Conservation (phyloP, 2,329 filamentous ascomycete genomes). For the Teratosphaeria pseudoeucalypti region DNA sequence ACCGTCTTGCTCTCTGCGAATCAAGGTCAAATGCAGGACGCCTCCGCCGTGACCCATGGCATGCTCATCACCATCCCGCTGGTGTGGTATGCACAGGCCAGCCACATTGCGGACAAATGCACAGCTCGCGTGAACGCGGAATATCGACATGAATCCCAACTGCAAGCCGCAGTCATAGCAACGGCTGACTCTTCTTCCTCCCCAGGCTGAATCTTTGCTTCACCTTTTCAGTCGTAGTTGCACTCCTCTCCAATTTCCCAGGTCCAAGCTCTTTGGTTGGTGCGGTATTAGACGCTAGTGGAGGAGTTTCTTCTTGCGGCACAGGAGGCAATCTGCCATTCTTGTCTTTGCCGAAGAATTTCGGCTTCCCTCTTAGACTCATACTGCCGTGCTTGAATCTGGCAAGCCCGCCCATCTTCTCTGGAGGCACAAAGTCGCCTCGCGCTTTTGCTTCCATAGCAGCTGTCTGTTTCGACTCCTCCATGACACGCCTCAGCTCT, state of each 20-base stretch:
- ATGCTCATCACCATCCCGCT: neutral
- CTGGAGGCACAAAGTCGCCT: conserved; percentile 13
- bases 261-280: neutral
- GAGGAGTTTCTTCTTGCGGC: conserved; percentile 7
- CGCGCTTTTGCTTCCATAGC: conserved; percentile 39
- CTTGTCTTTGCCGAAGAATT: conserved; percentile 52
- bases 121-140: neutral
- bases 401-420: conserved; percentile 40
- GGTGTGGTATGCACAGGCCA: neutral
- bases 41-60: neutral
- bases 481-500: conserved; percentile 53
- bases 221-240: conserved; percentile 31
- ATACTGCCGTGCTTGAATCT: conserved; percentile 60
- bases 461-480: conserved; percentile 55
- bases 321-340: conserved; percentile 21
- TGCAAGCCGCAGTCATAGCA: conserved; percentile 2
- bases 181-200: conserved; percentile 57
- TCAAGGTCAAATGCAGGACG: neutral
- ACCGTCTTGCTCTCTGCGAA: neutral
- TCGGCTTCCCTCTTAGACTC: conserved; percentile 67
- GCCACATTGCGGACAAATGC: neutral
- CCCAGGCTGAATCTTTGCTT: conserved; percentile 59
- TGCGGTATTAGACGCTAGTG: conserved; percentile 7
- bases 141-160: neutral
- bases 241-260: conserved; percentile 1